Conservation (phyloP, 495 filamentous ascomycete genomes). For the Aspergillus baeticus region DNA sequence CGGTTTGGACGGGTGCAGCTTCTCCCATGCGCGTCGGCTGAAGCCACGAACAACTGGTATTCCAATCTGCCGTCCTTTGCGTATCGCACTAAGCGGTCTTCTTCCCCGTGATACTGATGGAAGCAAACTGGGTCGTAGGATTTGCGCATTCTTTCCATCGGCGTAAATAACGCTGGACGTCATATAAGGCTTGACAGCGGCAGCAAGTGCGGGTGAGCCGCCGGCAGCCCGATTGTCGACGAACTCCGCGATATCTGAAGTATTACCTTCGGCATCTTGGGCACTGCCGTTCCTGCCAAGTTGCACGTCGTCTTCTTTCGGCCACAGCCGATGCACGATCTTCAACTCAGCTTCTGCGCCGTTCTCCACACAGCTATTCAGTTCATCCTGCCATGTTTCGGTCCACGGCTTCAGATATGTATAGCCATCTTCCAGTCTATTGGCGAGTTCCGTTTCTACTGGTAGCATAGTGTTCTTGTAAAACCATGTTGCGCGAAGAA, state of each 20-base stretch:
- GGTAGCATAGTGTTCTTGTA: slow-evolving; percentile 93
- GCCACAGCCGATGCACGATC: slow-evolving; percentile 78
- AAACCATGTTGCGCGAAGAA: slow-evolving; percentile 92
- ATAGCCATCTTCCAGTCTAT: slow-evolving; percentile 88
- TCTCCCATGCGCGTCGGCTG: slow-evolving; percentile 71
- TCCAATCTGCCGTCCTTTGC: slow-evolving; percentile 77
- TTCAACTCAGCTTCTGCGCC: slow-evolving; percentile 90
- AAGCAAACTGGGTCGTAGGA: slow-evolving; percentile 74
- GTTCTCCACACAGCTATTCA: slow-evolving; percentile 87
- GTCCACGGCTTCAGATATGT: slow-evolving; percentile 84
- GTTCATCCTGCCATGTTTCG: slow-evolving; percentile 89
- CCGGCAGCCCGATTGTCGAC: slow-evolving; percentile 47
- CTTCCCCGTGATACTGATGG: slow-evolving; percentile 79
- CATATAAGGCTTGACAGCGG: slow-evolving; percentile 52
- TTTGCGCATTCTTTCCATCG: slow-evolving; percentile 68
- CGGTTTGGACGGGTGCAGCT: slow-evolving; percentile 63
- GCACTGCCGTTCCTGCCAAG: slow-evolving; percentile 6
- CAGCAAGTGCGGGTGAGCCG: slow-evolving; percentile 25
- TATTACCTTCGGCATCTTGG: slow-evolving; percentile 8
- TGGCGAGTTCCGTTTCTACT: slow-evolving; percentile 83
- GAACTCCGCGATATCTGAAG: slow-evolving; percentile 12
- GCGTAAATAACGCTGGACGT: slow-evolving; percentile 81
- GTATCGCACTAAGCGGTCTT: slow-evolving; percentile 77
- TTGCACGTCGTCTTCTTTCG: slow-evolving; percentile 47
- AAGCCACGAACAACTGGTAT: slow-evolving; percentile 88